Percentiles rank a stretch among this genome's conserved stretches.
Evolutionary conservation across 2,329 filamentous ascomycete genomes (phyloP).

Genomic region (Fusarium lateritium): DNA sequence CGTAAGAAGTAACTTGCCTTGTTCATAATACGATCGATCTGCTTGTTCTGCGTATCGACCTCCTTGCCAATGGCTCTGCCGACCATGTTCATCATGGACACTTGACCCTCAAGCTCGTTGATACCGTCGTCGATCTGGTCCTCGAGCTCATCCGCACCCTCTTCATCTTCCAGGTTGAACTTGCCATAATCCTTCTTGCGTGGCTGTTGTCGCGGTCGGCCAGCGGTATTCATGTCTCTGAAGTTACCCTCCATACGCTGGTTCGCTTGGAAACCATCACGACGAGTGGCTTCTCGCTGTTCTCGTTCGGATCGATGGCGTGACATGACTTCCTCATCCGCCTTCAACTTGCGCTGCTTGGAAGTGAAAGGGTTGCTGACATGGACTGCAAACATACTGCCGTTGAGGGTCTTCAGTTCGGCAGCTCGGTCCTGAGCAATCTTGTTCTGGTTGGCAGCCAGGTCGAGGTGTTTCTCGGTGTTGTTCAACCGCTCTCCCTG

Average conservation of each 20-base stretch:
- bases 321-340: constrained; percentile 78
- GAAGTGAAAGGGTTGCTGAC: constrained; percentile 84
- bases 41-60: constrained; percentile 81
- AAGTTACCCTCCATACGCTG: constrained; percentile 69
- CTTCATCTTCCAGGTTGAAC: constrained; percentile 83
- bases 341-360: constrained; percentile 72
- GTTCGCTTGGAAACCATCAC: constrained; percentile 65
- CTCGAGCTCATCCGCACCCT: constrained; percentile 63
- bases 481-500: constrained; percentile 88
- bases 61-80: constrained; percentile 82
- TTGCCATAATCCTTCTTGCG: constrained; percentile 67
- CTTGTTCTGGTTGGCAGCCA: constrained; percentile 81
- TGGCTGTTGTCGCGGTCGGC: constrained; percentile 50
- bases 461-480: constrained; percentile 85
- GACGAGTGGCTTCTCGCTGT: constrained; percentile 73
- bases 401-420: constrained; percentile 87
- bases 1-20: constrained; percentile 70
- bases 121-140: constrained; percentile 70
- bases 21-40: constrained; percentile 80
- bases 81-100: constrained; percentile 79
- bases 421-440: constrained; percentile 84
- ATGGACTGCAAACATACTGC: constrained; percentile 91
- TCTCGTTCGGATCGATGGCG: constrained; percentile 77
- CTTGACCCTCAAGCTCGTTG: constrained; percentile 79
- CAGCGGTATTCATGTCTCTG: constrained; percentile 55